Evolutionary conservation across 2,329 filamentous ascomycete genomes (phyloP), one percentile per base, ranked within the genome.

Genomic region (Microdochium trichocladiopsis): DNA sequence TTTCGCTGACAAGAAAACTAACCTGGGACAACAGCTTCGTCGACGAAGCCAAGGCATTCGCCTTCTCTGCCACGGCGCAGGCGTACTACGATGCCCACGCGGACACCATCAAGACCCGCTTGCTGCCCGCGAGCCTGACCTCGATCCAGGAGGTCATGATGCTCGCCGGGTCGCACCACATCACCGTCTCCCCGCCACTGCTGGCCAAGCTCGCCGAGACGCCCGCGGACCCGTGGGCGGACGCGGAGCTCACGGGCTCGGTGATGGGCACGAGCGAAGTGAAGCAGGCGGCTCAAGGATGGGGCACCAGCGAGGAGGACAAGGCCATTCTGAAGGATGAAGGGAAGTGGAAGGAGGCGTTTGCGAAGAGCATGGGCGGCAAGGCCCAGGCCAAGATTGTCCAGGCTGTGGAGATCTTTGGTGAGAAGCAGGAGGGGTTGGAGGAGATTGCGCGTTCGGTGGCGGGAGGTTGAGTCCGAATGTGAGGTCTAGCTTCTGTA

Each of bases 391-490:
- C 68, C 25, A 83, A 81, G 61, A 68, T 80, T 14, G 62, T 71
- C 11, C 68, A 79, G 65, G 80, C 80, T 9, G 75, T 83, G 49
- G 79, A 80, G 57, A 81, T 80, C 51, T 83, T 83, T 62, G 74
- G 69, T 49, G 75, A 79, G 51, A 77, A 78, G 63, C 79, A 83
- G 61, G 70, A 76, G 10, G 72, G 71, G 52, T 57, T 83, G 47
- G 78, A 81, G 57, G 66, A 60, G 14, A 49, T 68, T 45, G 60
- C 58, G 52, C 51, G 43, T 3, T 21, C 6, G 3, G 16, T 22
- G 10, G 16, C 14, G 18, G 12, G 12, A 23, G 18, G 41, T 22
- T 45, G 41, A 45, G 10, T 8, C 11, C 36, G 18, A 18, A 22
- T 45, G 21, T 18, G 3, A 18, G 28, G 28, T 31, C 8, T 31